Evolutionary conservation across 768 basidiomycete genomes (phyloP), one percentile per base, ranked within the genome.

Genomic region (Pleurotus pulmonarius): DNA sequence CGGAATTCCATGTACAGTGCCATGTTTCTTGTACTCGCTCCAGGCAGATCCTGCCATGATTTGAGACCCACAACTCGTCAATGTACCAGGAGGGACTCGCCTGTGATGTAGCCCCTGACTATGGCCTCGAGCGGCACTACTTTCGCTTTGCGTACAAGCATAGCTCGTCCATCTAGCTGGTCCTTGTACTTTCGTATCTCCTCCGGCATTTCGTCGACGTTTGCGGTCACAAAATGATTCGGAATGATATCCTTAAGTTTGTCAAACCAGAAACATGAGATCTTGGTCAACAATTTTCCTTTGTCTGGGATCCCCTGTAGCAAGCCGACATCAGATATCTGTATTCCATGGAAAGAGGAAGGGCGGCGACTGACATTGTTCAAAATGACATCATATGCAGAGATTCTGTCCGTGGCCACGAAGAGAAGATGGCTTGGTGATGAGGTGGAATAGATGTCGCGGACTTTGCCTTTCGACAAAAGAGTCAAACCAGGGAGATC

Each of bases 231-330:
- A 64, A 98, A 83, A 67, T 99, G 97, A 70, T 95, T 93, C 4
- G 92, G 90, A 60, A 96, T 83, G 65, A 96, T 83, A 49, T 85
- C 67, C 24, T 71, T 71, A 24, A 98, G 85, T 69, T 88, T 88
- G 52, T 86, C 72, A 73, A 98, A 99, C 96, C 96, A 99, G 78
- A 95, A 98, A 52, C 91, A 76, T 15, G 97, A 98, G 59, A 98
- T 85, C 56, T 87, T 76, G 6, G 94, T 97, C 46, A 99, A 78
- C 34, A 97, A 79, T 64, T 85, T 86, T 55, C 97, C 96, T 69
- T 99, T 99, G 60, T 86, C 85, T 13, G 96, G 94, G 59, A 99
- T 93, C 5, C 94, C 95, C 96, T 99, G 60, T 40, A 38, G 44
- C 34, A n/a, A 29, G 41, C 58, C 34, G 16, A 48, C n/a, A 55